Conservation (phyloP, 345 rosid species). For the Lepidium africanum region DNA sequence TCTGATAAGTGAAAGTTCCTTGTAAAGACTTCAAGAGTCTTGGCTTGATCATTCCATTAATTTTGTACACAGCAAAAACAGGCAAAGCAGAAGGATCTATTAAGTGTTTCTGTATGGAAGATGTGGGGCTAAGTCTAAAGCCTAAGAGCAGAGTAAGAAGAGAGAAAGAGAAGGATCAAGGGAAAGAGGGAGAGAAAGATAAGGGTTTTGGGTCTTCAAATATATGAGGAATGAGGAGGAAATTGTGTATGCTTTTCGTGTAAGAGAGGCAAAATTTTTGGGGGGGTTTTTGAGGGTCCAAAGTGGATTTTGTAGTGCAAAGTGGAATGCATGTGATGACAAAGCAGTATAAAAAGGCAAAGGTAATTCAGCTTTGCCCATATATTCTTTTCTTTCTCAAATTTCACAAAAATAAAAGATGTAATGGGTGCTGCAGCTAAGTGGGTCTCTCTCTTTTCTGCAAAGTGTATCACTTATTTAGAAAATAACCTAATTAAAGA, state of each 20-base stretch:
- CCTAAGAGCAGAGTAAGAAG: slow-evolving; percentile 7
- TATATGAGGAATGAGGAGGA: slow-evolving; percentile 20
- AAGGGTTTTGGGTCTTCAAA: slow-evolving; percentile 25
- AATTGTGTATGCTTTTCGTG: slow-evolving; percentile 66
- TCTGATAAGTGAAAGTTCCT: slow-evolving; percentile 2
- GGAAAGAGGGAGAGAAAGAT: slow-evolving; percentile 16
- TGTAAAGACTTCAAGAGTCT: slow-evolving; percentile 18
- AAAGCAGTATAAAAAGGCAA: slow-evolving; percentile 67
- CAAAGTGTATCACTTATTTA: slow-evolving; percentile 32
- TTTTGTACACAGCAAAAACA: slow-evolving; percentile 1
- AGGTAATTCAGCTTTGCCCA: slow-evolving; percentile 69
- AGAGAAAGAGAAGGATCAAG: slow-evolving; percentile 1
- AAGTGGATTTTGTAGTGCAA: slow-evolving; percentile 80
- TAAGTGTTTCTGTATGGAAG: not conserved
- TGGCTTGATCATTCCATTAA: slow-evolving; percentile 15
- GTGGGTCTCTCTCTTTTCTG: slow-evolving; percentile 60
- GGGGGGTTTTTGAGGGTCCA: slow-evolving; percentile 39
- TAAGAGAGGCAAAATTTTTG: slow-evolving; percentile 45
- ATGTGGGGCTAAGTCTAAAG: slow-evolving; percentile 6
- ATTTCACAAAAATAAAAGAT: slow-evolving; percentile 36
- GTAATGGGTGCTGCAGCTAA: slow-evolving; percentile 33
- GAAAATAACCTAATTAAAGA: slow-evolving; percentile 29
- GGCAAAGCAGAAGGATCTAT: slow-evolving; percentile 4
- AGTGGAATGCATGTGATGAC: slow-evolving; percentile 98
- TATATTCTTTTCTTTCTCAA: slow-evolving; percentile 35